Conservation (phyloP, 2,329 filamentous ascomycete species). For the Nigrospora osmanthi region DNA sequence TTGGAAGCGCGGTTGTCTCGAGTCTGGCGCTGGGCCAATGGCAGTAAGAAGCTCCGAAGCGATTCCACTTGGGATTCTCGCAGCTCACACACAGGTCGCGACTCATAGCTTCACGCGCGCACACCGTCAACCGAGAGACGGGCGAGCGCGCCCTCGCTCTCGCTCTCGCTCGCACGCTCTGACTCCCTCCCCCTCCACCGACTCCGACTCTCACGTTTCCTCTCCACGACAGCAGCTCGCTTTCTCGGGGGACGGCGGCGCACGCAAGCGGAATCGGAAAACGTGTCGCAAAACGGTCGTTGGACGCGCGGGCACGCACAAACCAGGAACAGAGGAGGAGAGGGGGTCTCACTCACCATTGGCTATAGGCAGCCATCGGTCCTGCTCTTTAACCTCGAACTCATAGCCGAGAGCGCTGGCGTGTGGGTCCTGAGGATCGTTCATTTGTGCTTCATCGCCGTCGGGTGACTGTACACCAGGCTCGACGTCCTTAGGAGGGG, state of each 20-base stretch:
- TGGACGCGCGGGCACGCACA: slow-evolving; percentile 32
- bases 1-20: slow-evolving; percentile 25
- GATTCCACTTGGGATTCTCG: slow-evolving; percentile 32
- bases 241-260: neutral
- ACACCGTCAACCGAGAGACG: slow-evolving; percentile 11
- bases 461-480: slow-evolving; percentile 87
- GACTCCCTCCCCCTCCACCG: too few relatives aligned
- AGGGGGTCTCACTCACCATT: slow-evolving; percentile 76
- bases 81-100: slow-evolving; percentile 7
- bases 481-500: slow-evolving; percentile 92
- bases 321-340: slow-evolving; percentile 35
- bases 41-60: slow-evolving; percentile 28
- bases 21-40: slow-evolving; percentile 33
- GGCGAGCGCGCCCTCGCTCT: too few relatives aligned
- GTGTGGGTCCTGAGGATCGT: slow-evolving; percentile 75
- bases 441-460: slow-evolving; percentile 83
- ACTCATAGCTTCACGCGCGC: slow-evolving; percentile 19
- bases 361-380: slow-evolving; percentile 98
- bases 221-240: neutral
- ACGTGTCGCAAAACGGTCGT: slow-evolving; percentile 22
- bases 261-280: neutral
- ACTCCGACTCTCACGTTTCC: too few relatives aligned
- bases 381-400: slow-evolving; percentile 99
- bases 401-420: slow-evolving; percentile 71
- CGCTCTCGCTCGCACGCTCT: too few relatives aligned